phyloP scores from a whole-genome alignment of 805 yeast genomes.

The Blastobotrys mokoenaii region DNA sequence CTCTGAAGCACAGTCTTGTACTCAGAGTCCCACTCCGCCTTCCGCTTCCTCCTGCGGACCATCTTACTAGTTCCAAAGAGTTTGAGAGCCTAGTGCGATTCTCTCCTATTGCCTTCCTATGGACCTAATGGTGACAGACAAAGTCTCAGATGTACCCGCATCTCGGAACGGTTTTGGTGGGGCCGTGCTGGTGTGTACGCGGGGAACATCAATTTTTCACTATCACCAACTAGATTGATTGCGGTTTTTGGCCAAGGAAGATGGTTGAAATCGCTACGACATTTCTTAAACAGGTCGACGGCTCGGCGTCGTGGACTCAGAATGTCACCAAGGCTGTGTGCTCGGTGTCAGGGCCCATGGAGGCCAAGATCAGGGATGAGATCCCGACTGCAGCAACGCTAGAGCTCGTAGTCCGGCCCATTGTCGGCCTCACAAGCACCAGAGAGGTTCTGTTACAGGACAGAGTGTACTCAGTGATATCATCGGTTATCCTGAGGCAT shows the following conservation, averaged over 20 bases:
- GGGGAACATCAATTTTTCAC: no score
- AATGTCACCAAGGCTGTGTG: conserved; percentile 53
- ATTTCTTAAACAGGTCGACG: conserved; percentile 59
- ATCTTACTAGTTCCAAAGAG: no score
- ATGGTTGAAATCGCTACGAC: conserved; percentile 13
- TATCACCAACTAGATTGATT: no score
- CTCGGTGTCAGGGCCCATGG: conserved; percentile 88
- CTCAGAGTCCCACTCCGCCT: background rate
- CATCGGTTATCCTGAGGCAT: conserved; percentile 50
- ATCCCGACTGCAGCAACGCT: conserved; percentile 68
- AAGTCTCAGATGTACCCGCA: no score
- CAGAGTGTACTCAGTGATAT: conserved; percentile 52
- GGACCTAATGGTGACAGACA: no score
- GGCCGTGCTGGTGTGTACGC: no score
- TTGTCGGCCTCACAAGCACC: conserved; percentile 60
- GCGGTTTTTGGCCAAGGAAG: background rate
- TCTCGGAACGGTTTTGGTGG: no score
- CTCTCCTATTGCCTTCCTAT: no score
- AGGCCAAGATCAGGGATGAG: conserved; percentile 75
- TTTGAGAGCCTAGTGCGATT: no score
- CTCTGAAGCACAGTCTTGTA: background rate
- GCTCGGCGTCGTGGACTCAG: conserved; percentile 56
- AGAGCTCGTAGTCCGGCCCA: conserved; percentile 73
- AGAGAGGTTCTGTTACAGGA: conserved; percentile 74
- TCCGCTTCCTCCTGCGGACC: background rate